Conservation (phyloP, 164 flowering plant species). For the Akebia trifoliata region DNA sequence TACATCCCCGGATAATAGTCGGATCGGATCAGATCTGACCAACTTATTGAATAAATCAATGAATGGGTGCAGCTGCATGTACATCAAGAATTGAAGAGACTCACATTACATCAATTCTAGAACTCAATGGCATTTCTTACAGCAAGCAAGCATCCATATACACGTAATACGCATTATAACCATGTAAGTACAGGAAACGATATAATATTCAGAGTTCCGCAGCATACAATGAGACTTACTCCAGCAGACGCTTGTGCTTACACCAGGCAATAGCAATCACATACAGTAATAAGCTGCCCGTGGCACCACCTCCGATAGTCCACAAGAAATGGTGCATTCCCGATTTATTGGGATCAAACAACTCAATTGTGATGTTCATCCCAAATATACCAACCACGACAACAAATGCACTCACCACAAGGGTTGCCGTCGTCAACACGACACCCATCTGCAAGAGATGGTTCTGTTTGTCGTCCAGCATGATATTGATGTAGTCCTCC, state of each 20-base stretch:
- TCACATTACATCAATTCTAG: too few relatives aligned
- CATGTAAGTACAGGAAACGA: too few relatives aligned
- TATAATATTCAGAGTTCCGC: too few relatives aligned
- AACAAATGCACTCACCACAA: conserved; percentile 74
- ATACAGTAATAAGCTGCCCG: conserved; percentile 59
- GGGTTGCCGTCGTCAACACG: conserved; percentile 88
- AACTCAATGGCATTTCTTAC: too few relatives aligned
- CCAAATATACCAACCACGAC: conserved; percentile 84
- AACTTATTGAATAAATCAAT: too few relatives aligned
- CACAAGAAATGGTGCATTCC: conserved; percentile 57
- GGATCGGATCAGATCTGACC: too few relatives aligned
- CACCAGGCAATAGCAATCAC: conserved; percentile 82
- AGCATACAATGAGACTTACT: too few relatives aligned
- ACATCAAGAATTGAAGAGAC: too few relatives aligned
- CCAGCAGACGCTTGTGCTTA: conserved; percentile 74
- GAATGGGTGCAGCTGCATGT: too few relatives aligned
- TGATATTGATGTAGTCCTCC: conserved; percentile 96
- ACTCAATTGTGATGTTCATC: conserved; percentile 81
- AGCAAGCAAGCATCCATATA: too few relatives aligned
- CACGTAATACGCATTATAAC: too few relatives aligned
- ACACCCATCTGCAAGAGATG: conserved; percentile 96
- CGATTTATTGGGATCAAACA: conserved; percentile 34
- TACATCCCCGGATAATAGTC: too few relatives aligned
- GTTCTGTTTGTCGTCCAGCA: conserved; percentile 98
- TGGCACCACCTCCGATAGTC: conserved; percentile 53